Evolutionary conservation across 1,284 basidiomycete species (phyloP), one percentile per base, ranked within the genome.

Genomic region (Moesziomyces sp.): DNA sequence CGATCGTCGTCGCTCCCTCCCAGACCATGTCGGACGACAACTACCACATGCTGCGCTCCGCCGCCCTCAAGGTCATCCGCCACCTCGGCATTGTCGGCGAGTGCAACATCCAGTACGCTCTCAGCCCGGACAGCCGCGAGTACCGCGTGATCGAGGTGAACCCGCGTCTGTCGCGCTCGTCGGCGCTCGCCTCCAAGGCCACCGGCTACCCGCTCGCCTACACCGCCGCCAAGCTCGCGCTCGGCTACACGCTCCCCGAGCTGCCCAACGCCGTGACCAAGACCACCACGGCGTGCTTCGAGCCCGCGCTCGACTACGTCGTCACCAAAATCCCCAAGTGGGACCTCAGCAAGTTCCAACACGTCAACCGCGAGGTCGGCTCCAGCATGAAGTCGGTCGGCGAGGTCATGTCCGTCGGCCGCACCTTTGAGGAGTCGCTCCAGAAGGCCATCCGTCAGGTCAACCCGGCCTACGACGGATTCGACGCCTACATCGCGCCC

Each of bases 241-340:
- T 99, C 52, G 97, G 97, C 52, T 90, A 98, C 86, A 98, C 97
- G 19, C 91, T 99, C 35, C 96, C 96, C 16, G 96, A 99, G 87
- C 88, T 98, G 38, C 96, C 96, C 28, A 99, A 99, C 86, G 94
- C 96, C 34, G 97, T 99, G 65, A 99, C 97, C 57, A 99, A 99
- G 87, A 96, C 94, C 16, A 99, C 97, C 5, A 99, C 96, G 8
- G 97, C 97, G 2, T 99, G 97, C 86, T 99, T 99, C 86, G 97
- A 99, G 85, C 96, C 97, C n/a, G 95, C 94, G 14, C 88, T 99
- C 53, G 97, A 99, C 86, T 99, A 99, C 86, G 97, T 99, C 83
- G 96, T 99, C 73, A 98, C 94, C 62, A 99, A 99, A 87, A 99
- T 99, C 78, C 97, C 97, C 77, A 98, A 98, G 86, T 99, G 97